Conservation (phyloP, 1,139 yeast species). For the Debaryomyces singareniensis region DNA sequence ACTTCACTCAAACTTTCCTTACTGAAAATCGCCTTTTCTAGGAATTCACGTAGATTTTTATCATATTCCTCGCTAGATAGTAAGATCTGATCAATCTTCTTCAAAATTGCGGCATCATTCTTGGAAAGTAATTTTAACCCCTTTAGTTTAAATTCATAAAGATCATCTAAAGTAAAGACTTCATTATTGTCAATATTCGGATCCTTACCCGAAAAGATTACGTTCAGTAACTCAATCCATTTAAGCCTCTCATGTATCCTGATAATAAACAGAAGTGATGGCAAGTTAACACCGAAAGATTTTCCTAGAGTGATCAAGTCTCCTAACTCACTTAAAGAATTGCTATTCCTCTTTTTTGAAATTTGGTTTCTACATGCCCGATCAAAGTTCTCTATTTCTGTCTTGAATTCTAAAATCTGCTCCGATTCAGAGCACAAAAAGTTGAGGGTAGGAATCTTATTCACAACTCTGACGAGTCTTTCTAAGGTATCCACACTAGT, state of each 20-base stretch:
- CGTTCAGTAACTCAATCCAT: slow-evolving; percentile 41
- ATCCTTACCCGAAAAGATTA: slow-evolving; percentile 34
- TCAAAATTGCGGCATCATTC: slow-evolving; percentile 19
- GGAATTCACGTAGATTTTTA: slow-evolving; percentile 19
- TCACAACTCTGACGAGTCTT: slow-evolving; percentile 29
- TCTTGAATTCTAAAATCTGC: slow-evolving; percentile 48
- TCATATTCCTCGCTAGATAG: slow-evolving; percentile 24
- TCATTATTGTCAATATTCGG: slow-evolving; percentile 33
- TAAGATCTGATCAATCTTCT: slow-evolving; percentile 19
- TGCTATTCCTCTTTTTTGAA: slow-evolving; percentile 16
- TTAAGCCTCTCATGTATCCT: slow-evolving; percentile 40
- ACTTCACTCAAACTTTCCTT: slow-evolving; percentile 18
- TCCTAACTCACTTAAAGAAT: slow-evolving; percentile 32
- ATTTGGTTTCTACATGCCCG: slow-evolving; percentile 37
- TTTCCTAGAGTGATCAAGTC: slow-evolving; percentile 49
- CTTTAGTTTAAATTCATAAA: slow-evolving; percentile 28
- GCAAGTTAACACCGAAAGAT: slow-evolving; percentile 52
- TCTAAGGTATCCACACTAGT: slow-evolving; percentile 14
- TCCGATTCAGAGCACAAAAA: slow-evolving; percentile 55
- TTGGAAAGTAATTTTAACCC: slow-evolving; percentile 34
- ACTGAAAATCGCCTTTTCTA: slow-evolving; percentile 18
- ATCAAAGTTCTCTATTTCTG: slow-evolving; percentile 51
- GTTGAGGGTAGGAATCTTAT: slow-evolving; percentile 42
- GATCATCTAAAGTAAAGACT: slow-evolving; percentile 30
- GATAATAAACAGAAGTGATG: slow-evolving; percentile 43